Conservation (phyloP, 2,329 filamentous ascomycete genomes). For the Anthostomella pinea region DNA sequence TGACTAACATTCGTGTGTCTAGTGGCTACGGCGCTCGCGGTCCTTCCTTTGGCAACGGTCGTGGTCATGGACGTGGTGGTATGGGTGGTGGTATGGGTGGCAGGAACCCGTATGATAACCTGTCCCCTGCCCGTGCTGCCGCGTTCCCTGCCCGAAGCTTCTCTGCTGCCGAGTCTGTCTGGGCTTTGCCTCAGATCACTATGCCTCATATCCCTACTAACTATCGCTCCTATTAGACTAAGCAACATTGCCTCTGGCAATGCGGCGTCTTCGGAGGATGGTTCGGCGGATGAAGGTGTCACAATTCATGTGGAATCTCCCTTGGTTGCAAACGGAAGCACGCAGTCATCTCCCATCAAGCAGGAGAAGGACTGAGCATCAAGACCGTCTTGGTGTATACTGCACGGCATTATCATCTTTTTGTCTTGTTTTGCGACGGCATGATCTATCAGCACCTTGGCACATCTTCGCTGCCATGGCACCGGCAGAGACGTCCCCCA, state of each 20-base stretch:
- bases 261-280: slow-evolving; percentile 44
- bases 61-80: slow-evolving; percentile 16
- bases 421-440: slow-evolving; percentile 28
- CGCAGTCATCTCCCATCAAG: slow-evolving; percentile 49
- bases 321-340: slow-evolving; percentile 41
- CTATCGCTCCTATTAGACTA: slow-evolving; percentile 40
- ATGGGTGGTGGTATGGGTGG: slow-evolving; percentile 10
- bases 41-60: slow-evolving; percentile 10
- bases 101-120: slow-evolving; percentile 15
- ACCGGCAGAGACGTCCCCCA: slow-evolving; percentile 17
- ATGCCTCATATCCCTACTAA: slow-evolving; percentile 19
- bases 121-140: too few species aligned
- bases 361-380: slow-evolving; percentile 38
- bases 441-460: slow-evolving; percentile 27
- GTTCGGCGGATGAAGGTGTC: slow-evolving; percentile 49
- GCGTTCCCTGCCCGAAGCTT: too few species aligned
- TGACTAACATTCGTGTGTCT: slow-evolving; percentile 9
- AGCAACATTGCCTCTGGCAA: slow-evolving; percentile 38
- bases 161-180: too few species aligned
- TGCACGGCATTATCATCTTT: slow-evolving; percentile 19
- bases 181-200: too few species aligned
- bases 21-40: slow-evolving; percentile 14
- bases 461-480: slow-evolving; percentile 20
- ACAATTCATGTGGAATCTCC: slow-evolving; percentile 53
- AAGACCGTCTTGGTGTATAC: slow-evolving; percentile 22